Evolutionary conservation across 192 early-diverging fungal species (phyloP).

Genomic region (Backusella morwellensis): DNA sequence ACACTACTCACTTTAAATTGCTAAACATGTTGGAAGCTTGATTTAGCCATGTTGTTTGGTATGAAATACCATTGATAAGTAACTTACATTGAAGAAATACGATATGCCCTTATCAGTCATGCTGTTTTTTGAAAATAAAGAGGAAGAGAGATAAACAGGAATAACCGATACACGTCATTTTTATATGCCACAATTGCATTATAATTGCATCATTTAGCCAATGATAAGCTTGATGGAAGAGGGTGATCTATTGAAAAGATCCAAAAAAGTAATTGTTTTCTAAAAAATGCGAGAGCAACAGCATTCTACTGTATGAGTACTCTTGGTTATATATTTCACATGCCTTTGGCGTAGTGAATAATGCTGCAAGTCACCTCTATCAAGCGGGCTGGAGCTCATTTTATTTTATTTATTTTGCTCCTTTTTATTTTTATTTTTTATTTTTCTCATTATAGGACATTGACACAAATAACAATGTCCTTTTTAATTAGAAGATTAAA

Average conservation of each 20-base stretch:
- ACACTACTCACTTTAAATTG: neutral
- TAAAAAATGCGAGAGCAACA: neutral
- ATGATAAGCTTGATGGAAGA: neutral
- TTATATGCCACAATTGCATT: neutral
- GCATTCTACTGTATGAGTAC: neutral
- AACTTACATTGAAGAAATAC: neutral
- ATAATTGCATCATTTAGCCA: neutral
- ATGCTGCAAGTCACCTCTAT: neutral
- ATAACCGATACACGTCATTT: neutral
- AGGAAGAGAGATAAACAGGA: neutral
- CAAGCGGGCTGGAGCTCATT: neutral
- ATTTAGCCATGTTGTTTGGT: neutral
- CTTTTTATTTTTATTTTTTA: neutral
- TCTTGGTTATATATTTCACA: neutral
- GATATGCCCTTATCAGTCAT: neutral
- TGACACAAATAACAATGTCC: neutral
- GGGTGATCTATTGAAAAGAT: no score
- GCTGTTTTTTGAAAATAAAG: neutral
- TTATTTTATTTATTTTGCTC: neutral
- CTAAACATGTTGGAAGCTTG: neutral
- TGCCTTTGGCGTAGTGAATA: neutral
- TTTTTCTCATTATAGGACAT: neutral
- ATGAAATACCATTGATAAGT: neutral
- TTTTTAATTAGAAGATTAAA: neutral
- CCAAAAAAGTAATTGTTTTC: no score